These are phyloP conservation scores for Heterobasidion parviporum DNA, from an alignment of 1,284 basidiomycete genomes.

Conservation along the genomic window DNA sequence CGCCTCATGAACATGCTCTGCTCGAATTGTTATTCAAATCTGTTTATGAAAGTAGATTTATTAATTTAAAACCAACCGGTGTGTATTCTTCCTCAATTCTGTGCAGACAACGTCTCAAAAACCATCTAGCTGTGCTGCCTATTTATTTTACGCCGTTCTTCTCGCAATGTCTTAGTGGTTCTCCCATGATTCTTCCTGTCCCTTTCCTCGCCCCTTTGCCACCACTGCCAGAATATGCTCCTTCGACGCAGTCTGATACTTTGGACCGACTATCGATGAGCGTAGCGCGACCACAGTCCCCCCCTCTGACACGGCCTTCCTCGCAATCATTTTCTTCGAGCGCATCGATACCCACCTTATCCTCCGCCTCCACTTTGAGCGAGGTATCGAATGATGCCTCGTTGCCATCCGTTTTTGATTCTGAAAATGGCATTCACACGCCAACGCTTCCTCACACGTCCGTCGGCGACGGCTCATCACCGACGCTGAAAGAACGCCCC, in stretches of 20 bases:
- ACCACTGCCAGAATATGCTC: slow-evolving; percentile 31
- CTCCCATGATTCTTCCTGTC: slow-evolving; percentile 57
- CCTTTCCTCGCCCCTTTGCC: slow-evolving; percentile 59
- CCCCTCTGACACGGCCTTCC: slow-evolving; percentile 6
- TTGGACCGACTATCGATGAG: slow-evolving; percentile 17
- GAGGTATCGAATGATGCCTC: slow-evolving; percentile 1
- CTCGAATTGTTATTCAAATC: slow-evolving; percentile 57
- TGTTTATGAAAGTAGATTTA: slow-evolving; percentile 58
- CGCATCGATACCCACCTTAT: not conserved
- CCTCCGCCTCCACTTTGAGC: not conserved
- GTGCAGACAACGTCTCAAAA: not conserved
- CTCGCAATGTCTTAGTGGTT: slow-evolving; percentile 52
- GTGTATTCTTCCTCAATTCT: slow-evolving; percentile 11
- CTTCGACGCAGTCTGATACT: slow-evolving; percentile 1
- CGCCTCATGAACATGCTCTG: slow-evolving; percentile 50
- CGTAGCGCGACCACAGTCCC: not conserved
- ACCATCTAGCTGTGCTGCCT: slow-evolving; percentile 52
- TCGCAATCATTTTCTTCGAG: slow-evolving; percentile 1
- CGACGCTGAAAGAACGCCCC: not conserved
- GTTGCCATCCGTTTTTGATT: not conserved
- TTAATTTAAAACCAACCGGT: slow-evolving; percentile 59
- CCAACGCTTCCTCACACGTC: not conserved
- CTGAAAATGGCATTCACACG: not conserved
- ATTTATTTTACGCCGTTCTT: slow-evolving; percentile 68
- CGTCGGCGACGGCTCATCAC: not conserved